Evolutionary conservation across 306 rosid species (phyloP).

Genomic region (Malus asiatica): DNA sequence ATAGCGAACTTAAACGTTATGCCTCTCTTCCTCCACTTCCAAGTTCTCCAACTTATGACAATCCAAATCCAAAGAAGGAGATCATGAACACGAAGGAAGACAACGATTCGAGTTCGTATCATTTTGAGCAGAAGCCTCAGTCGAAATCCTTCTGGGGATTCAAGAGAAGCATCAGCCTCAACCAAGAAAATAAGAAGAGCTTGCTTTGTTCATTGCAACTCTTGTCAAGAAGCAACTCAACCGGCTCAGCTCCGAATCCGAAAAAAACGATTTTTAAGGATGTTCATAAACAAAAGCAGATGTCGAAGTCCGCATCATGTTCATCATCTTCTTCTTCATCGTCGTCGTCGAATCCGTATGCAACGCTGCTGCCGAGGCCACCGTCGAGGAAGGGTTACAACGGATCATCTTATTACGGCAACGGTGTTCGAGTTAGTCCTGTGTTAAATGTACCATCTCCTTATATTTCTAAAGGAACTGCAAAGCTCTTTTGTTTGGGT

Average conservation of each 20-base stretch:
- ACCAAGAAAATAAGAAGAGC: conserved; percentile 47
- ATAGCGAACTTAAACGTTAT: neutral
- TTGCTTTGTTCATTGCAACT: conserved; percentile 43
- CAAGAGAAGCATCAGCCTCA: conserved; percentile 77
- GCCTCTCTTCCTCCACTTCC: conserved; percentile 50
- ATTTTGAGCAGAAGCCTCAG: conserved; percentile 23
- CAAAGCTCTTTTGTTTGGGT: conserved; percentile 65
- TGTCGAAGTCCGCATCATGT: conserved; percentile 29
- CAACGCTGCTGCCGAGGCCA: conserved; percentile 40
- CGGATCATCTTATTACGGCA: conserved; percentile 38
- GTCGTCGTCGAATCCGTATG: conserved; percentile 26
- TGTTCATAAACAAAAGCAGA: conserved; percentile 29
- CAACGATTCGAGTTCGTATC: conserved; percentile 16
- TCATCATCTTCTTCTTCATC: conserved; percentile 23
- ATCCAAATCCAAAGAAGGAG: conserved; percentile 37
- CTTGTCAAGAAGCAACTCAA: conserved; percentile 70
- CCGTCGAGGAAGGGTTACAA: conserved; percentile 51
- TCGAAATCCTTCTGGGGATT: conserved; percentile 85
- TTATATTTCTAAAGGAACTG: conserved; percentile 58
- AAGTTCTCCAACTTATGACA: conserved; percentile 10
- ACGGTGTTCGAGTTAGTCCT: conserved; percentile 52
- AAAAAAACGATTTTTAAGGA: conserved; percentile 40
- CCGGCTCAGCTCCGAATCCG: conserved; percentile 53
- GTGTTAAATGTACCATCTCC: conserved; percentile 77
- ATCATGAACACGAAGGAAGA: conserved; percentile 12